Percentiles rank a stretch among this genome's conserved stretches.
Conservation (phyloP, 495 filamentous ascomycete genomes). For the Annulohypoxylon maeteangense region DNA sequence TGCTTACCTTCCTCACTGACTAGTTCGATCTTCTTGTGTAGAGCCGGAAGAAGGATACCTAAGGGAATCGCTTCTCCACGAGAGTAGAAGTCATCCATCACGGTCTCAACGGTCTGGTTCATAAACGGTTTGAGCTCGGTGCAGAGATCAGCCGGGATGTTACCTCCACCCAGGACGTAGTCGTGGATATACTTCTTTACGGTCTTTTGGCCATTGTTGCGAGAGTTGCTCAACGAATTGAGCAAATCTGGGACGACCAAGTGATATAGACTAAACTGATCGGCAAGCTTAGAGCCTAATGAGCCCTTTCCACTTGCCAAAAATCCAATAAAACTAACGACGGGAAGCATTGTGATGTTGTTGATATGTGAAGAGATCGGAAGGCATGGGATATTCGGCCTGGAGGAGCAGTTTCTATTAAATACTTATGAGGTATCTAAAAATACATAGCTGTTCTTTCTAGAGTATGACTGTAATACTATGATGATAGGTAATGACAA, state of each 20-base stretch:
- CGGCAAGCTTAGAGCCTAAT: background rate
- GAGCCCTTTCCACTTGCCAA: background rate
- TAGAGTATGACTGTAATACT: no score
- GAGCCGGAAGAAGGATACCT: background rate
- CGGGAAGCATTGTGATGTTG: conserved; percentile 7
- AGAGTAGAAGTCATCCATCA: background rate
- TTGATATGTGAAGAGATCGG: background rate
- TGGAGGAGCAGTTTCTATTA: no score
- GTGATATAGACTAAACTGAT: conserved; percentile 7
- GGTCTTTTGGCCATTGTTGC: background rate
- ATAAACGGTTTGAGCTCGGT: background rate
- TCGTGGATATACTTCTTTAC: background rate
- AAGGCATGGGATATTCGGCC: no score
- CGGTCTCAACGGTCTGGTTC: background rate
- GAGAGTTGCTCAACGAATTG: background rate
- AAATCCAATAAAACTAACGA: conserved; percentile 11
- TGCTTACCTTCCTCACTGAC: background rate
- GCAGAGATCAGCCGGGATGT: background rate
- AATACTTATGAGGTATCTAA: no score
- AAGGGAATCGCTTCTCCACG: background rate
- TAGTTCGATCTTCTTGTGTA: background rate
- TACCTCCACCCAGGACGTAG: background rate
- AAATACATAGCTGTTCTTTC: no score
- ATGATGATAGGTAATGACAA: no score
- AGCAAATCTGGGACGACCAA: background rate